Conservation (phyloP, 140 eudicot genomes). For the Oenanthe javanica region DNA sequence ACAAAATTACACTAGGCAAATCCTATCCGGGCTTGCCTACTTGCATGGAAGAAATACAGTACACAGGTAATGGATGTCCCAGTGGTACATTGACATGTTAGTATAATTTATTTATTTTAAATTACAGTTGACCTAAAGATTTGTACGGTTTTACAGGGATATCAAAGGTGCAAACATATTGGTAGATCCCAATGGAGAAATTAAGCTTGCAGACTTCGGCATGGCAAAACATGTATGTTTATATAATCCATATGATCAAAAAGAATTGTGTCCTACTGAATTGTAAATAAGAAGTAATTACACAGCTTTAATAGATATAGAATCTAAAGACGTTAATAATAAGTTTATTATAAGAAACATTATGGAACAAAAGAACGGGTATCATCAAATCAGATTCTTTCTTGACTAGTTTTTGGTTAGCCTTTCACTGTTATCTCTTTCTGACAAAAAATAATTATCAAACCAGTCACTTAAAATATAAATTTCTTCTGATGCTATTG, state of each 20-base stretch:
- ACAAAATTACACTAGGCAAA: conserved; percentile 93
- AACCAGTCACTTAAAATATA: neutral
- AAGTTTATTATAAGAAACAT: neutral
- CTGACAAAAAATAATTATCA: neutral
- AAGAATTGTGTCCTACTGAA: neutral
- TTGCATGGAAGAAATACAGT: conserved; percentile 81
- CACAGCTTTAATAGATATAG: neutral
- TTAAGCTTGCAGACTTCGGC: conserved; percentile 99
- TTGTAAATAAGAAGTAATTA: neutral
- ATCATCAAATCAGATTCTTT: neutral
- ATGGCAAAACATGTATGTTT: conserved; percentile 95
- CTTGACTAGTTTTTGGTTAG: neutral
- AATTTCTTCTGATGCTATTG: neutral
- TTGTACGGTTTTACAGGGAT: conserved; percentile 49
- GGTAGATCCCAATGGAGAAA: conserved; percentile 89
- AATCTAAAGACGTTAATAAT: neutral
- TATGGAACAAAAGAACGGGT: neutral
- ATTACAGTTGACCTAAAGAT: neutral
- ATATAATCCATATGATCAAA: neutral
- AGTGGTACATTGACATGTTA: neutral
- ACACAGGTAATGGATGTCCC: conserved; percentile 52
- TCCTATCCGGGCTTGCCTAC: conserved; percentile 84
- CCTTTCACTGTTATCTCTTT: neutral
- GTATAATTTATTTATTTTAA: neutral
- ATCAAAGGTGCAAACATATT: conserved; percentile 97